Base-by-base conservation (phyloP, 768 basidiomycete genomes). In the Leccinum truebloodii region DNA sequence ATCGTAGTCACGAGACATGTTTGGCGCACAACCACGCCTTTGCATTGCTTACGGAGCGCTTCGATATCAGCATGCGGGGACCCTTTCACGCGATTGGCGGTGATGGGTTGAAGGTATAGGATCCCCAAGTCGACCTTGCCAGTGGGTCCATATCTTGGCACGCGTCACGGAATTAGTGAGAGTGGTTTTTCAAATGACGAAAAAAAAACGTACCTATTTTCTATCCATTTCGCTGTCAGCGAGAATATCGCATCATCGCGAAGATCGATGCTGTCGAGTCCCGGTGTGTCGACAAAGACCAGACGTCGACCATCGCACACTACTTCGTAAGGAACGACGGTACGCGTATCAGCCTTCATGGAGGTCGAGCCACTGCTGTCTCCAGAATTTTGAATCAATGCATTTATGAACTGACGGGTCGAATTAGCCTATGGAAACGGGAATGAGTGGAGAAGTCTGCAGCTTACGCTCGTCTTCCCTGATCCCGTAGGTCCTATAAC, bases 1-100 rank as follows among this genome's bases (percentile, higher is more conserved):
- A 63, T 57, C 3, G 62, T 61, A 16, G 59, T 63, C 26, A 62
- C 37, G 4, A 63, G 48, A 41, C 59, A 63, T 52, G 48, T 35
- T 10, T 48, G 41, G 37, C 60, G 49, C 22, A 58, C 52, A 16
- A 10, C 16, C 9, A 39, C 8, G 13, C 46, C 3, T 32, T 26
- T 52, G 8, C 60, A 58, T 10, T 54, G 60, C 28, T 48, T 48
- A 9, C 41, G 56, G 52, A 63, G 28, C 48, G 26, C 55, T 13
- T 58, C 41, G 8, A 63, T 58, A 18, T 63, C 13, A 3, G 24
- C 7, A 4, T 20, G 49, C 5, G 61, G 60, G 8, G 53, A 28
- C 6, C 22, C 24, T 20, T 10, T 49, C 20, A 55, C 28, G 2
- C 61, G 60, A 52, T 34, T 55, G 37, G 55, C 53, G 13, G 53